These are phyloP conservation scores for Capronia coronata DNA, from an alignment of 2,329 filamentous ascomycete species.

Conservation along the genomic window DNA sequence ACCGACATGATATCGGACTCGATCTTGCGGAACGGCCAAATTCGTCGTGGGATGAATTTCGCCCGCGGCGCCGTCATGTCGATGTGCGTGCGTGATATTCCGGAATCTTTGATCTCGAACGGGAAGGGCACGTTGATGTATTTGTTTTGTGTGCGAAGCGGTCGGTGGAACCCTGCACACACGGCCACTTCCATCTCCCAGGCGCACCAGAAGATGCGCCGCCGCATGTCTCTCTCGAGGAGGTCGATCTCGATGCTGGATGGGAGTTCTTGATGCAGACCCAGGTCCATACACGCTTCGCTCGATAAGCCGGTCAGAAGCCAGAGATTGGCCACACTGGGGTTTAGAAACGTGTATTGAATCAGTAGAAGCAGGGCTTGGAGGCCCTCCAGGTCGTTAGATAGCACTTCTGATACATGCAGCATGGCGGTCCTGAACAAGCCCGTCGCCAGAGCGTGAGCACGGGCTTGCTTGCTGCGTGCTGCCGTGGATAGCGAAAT, in stretches of 20 bases:
- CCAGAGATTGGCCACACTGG: slow-evolving; percentile 88
- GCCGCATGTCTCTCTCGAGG: slow-evolving; percentile 65
- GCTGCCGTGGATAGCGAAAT: slow-evolving; percentile 13
- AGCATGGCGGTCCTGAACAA: slow-evolving; percentile 10
- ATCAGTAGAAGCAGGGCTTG: slow-evolving; percentile 80
- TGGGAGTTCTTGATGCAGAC: slow-evolving; percentile 85
- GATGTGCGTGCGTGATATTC: neutral
- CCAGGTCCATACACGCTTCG: slow-evolving; percentile 77
- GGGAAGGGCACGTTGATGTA: slow-evolving; percentile 7
- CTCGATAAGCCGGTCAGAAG: slow-evolving; percentile 85
- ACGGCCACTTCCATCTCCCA: slow-evolving; percentile 14
- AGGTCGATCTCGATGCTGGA: slow-evolving; percentile 61
- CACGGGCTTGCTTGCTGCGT: slow-evolving; percentile 8
- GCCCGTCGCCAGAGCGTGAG: slow-evolving; percentile 3
- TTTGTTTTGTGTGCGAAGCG: slow-evolving; percentile 5
- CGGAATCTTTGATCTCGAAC: slow-evolving; percentile 3
- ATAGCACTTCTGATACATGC: slow-evolving; percentile 3
- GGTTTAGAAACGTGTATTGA: slow-evolving; percentile 83
- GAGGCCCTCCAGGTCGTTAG: slow-evolving; percentile 52
- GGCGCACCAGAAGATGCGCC: slow-evolving; percentile 59
- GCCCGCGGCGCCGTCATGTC: neutral
- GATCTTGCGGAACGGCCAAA: slow-evolving; percentile 4
- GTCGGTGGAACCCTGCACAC: slow-evolving; percentile 2
- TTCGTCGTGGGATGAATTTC: slow-evolving; percentile 4
- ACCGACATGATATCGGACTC: slow-evolving; percentile 9